Percentiles rank a stretch among this genome's conserved stretches.
Conservation (phyloP, 1,284 basidiomycete species). For the Malassezia yamatoensis region DNA sequence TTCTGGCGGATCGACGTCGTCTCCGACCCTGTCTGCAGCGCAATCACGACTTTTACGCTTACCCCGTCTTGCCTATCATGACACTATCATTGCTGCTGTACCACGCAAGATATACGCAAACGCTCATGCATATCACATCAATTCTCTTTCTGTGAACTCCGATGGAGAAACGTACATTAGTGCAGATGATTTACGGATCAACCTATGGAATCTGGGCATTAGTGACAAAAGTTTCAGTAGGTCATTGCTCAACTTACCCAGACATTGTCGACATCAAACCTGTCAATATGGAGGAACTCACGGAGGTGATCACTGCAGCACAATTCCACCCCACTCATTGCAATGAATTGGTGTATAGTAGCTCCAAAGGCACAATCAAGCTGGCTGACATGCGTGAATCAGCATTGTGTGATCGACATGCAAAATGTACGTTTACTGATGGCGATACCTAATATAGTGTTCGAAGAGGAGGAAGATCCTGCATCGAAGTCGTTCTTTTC, state of each 20-base stretch:
- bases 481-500: conserved; percentile 97
- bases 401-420: conserved; percentile 88
- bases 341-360: conserved; percentile 99
- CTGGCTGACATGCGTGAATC: conserved; percentile 99
- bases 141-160: conserved; percentile 97
- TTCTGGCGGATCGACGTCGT: neutral
- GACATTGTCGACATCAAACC: conserved; percentile 99
- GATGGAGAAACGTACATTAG: conserved; percentile 99
- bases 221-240: conserved; percentile 97
- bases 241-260: conserved; percentile 52
- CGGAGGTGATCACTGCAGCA: conserved; percentile 97
- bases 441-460: conserved; percentile 12
- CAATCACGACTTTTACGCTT: conserved; percentile 30
- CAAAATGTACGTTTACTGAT: conserved; percentile 66
- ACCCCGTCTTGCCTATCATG: conserved; percentile 68
- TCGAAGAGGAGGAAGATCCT: conserved; percentile 84
- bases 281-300: conserved; percentile 98
- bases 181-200: conserved; percentile 91
- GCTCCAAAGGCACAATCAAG: conserved; percentile 99
- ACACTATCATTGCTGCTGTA: conserved; percentile 95
- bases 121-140: conserved; percentile 99
- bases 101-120: conserved; percentile 98
- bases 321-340: conserved; percentile 97
- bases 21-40: conserved; percentile 11
- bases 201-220: conserved; percentile 97